Conservation (phyloP, 2,329 filamentous ascomycete genomes). For the Tolypocladium sp. region DNA sequence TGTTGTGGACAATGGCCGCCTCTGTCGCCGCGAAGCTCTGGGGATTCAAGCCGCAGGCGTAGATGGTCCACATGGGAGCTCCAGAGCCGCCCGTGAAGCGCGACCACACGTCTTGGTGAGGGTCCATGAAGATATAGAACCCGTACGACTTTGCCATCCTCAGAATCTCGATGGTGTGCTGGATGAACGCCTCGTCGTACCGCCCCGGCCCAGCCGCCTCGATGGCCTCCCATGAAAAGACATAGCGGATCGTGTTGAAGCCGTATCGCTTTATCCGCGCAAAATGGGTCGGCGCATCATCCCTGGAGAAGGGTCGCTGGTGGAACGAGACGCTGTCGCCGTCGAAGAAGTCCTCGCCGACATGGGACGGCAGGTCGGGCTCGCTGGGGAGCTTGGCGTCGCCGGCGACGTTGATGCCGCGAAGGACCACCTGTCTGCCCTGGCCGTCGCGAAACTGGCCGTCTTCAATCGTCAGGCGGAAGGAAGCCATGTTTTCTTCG, state of each 20-base stretch:
- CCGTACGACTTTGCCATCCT: slow-evolving; percentile 80
- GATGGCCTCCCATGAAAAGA: slow-evolving; percentile 99
- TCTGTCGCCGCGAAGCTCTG: slow-evolving; percentile 77
- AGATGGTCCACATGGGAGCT: slow-evolving; percentile 95
- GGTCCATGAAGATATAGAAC: slow-evolving; percentile 97
- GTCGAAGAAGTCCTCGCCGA: slow-evolving; percentile 75
- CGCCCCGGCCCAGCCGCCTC: slow-evolving; percentile 82
- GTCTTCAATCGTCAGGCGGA: slow-evolving; percentile 77
- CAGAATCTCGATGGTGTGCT: slow-evolving; percentile 79
- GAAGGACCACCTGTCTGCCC: slow-evolving; percentile 77
- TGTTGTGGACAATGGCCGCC: slow-evolving; percentile 91
- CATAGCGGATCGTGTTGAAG: slow-evolving; percentile 92
- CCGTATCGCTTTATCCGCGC: slow-evolving; percentile 77
- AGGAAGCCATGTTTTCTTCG: slow-evolving; percentile 52
- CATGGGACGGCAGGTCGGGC: slow-evolving; percentile 74
- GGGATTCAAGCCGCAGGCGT: slow-evolving; percentile 87
- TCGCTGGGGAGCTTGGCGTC: slow-evolving; percentile 83
- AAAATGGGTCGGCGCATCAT: slow-evolving; percentile 82
- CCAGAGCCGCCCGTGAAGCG: slow-evolving; percentile 89
- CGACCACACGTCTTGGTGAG: slow-evolving; percentile 98
- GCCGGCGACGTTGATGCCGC: slow-evolving; percentile 88
- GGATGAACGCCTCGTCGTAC: slow-evolving; percentile 91
- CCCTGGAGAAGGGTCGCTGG: slow-evolving; percentile 70
- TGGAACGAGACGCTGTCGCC: slow-evolving; percentile 88
- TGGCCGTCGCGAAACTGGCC: slow-evolving; percentile 72